Conservation (phyloP, 2,329 filamentous ascomycete species). For the Shiraia bambusicola region DNA sequence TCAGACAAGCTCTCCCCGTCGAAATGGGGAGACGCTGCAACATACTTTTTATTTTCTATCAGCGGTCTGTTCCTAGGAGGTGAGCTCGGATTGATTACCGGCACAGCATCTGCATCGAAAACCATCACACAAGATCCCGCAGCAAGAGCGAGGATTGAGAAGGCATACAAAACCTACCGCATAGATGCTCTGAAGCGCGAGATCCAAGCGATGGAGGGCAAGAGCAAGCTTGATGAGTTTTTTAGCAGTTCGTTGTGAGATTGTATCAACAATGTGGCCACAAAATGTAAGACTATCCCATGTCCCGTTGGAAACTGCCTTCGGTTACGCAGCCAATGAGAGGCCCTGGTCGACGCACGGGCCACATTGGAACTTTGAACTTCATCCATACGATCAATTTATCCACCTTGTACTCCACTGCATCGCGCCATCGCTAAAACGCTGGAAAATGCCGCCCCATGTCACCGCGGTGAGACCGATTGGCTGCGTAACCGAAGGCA, state of each 20-base stretch:
- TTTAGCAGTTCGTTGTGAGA: slow-evolving; percentile 14
- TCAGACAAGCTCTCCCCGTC: slow-evolving; percentile 60
- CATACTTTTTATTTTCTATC: slow-evolving; percentile 63
- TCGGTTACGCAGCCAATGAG: too few species aligned
- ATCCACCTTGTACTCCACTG: too few species aligned
- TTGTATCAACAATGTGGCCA: background rate
- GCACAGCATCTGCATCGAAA: slow-evolving; percentile 56
- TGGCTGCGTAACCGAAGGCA: too few species aligned
- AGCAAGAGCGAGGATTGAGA: slow-evolving; percentile 59
- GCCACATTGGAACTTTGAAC: too few species aligned
- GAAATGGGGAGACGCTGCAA: slow-evolving; percentile 60
- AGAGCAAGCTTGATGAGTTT: slow-evolving; percentile 33
- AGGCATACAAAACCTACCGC: slow-evolving; percentile 62
- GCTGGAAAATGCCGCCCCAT: too few species aligned
- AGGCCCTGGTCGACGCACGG: too few species aligned
- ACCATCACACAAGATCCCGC: slow-evolving; percentile 58
- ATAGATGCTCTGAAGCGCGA: slow-evolving; percentile 64
- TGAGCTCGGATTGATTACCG: slow-evolving; percentile 62
- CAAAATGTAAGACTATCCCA: too few species aligned
- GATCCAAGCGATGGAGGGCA: slow-evolving; percentile 57
- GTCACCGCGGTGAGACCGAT: too few species aligned
- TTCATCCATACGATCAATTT: too few species aligned
- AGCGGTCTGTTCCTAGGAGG: slow-evolving; percentile 66
- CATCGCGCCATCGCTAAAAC: too few species aligned
- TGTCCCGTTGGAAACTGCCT: too few species aligned